These are phyloP conservation scores for Protea cynaroides DNA, from an alignment of 164 flowering plant species.

Conservation along the genomic window DNA sequence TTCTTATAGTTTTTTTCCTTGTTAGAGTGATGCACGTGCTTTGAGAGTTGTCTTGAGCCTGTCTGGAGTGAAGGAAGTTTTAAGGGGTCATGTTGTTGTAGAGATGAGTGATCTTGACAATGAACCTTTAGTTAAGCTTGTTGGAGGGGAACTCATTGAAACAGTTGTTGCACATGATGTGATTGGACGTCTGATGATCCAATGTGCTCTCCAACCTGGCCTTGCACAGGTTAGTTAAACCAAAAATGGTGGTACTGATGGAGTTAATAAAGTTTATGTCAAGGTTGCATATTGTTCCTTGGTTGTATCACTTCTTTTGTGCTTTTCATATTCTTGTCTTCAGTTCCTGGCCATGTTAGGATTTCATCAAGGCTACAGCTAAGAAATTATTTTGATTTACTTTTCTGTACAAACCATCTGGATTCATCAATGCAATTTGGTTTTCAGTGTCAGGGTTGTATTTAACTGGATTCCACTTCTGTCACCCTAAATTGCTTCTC, in stretches of 20 bases:
- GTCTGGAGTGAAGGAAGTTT: constrained; percentile 89
- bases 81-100: constrained; percentile 89
- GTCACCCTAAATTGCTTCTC: background rate
- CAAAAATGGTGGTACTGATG: too few relatives aligned
- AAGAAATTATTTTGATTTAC: background rate
- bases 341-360: background rate
- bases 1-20: constrained; percentile 10
- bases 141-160: constrained; percentile 88
- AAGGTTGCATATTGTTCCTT: too few relatives aligned
- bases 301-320: too few relatives aligned
- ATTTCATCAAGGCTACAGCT: background rate
- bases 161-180: constrained; percentile 99
- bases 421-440: background rate
- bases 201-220: constrained; percentile 96
- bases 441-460: background rate
- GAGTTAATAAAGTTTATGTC: too few relatives aligned
- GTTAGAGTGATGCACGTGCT: constrained; percentile 95
- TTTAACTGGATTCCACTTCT: background rate
- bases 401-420: background rate
- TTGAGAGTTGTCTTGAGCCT: constrained; percentile 91
- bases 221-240: constrained; percentile 72
- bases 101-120: constrained; percentile 96
- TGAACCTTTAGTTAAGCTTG: constrained; percentile 94
- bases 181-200: constrained; percentile 95
- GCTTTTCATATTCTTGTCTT: background rate